These are phyloP conservation scores for Pseudisothecium myosuroides DNA, from an alignment of 225 moss, liverwort and hornwort species.

Conservation along the genomic window DNA sequence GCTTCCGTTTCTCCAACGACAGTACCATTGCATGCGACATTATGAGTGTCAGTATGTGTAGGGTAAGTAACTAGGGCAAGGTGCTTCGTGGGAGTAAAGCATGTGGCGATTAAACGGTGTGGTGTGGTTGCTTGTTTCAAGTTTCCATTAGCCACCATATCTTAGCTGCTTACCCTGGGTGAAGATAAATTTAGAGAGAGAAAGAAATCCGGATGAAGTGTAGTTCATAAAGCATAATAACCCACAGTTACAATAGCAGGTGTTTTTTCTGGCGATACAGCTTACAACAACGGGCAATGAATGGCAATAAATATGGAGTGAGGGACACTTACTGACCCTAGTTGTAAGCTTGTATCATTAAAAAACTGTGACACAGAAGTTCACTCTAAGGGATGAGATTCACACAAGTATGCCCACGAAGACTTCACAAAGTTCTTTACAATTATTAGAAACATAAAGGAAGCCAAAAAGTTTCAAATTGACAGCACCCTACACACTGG, in stretches of 20 bases:
- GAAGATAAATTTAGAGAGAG: not conserved
- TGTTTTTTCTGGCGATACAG: not conserved
- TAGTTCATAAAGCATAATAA: not conserved
- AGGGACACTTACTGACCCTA: not conserved
- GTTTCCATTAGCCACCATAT: not conserved
- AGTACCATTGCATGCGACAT: not conserved
- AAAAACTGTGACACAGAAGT: not conserved
- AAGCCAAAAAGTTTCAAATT: not conserved
- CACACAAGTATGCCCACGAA: not conserved
- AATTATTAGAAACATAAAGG: not conserved
- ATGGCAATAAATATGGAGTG: not conserved
- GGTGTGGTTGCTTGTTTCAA: not conserved
- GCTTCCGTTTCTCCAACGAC: not conserved
- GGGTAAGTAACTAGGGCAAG: not conserved
- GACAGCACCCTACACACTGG: not conserved
- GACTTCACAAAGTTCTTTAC: not conserved
- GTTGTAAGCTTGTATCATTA: not conserved
- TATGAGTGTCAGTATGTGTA: not conserved
- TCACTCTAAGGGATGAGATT: not conserved
- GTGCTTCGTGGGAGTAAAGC: not conserved
- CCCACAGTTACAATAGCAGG: not conserved
- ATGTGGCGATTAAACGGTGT: not conserved
- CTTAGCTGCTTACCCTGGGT: not conserved
- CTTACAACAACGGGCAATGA: not conserved
- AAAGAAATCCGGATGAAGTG: not conserved